These are phyloP conservation scores for Adansonia digitata DNA, from an alignment of 345 rosid species.

Conservation along the genomic window DNA sequence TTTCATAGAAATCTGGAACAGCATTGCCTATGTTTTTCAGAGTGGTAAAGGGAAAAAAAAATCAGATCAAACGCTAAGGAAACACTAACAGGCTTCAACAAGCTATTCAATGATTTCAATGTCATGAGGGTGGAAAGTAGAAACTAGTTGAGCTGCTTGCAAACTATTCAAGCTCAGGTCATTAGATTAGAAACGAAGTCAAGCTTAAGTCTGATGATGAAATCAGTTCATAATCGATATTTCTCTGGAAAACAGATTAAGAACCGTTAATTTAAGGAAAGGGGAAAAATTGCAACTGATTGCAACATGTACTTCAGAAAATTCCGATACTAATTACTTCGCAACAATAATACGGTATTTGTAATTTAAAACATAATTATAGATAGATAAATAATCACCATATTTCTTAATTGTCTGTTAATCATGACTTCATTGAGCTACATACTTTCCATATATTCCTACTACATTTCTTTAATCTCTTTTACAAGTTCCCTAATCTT, in stretches of 20 bases:
- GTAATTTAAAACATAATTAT: neutral
- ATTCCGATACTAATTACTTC: neutral
- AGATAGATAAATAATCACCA: neutral
- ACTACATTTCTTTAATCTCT: neutral
- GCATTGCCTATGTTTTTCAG: neutral
- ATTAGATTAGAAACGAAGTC: neutral
- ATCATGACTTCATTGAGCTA: neutral
- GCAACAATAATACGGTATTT: neutral
- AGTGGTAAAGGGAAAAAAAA: neutral
- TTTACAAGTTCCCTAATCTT: neutral
- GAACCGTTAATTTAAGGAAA: neutral
- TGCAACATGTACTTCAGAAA: neutral
- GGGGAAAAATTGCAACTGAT: neutral
- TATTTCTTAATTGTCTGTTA: neutral
- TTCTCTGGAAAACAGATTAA: neutral
- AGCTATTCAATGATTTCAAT: conserved; percentile 1
- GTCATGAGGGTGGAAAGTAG: neutral
- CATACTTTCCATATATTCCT: neutral
- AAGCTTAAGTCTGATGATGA: neutral
- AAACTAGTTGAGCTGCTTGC: neutral
- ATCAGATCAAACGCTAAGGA: neutral
- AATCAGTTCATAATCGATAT: neutral
- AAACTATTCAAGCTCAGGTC: neutral
- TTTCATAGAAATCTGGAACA: neutral
- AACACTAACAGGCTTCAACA: neutral